Evolutionary conservation across 495 filamentous ascomycete genomes (phyloP), one percentile per base, ranked within the genome.

Genomic region (Parmelia sp.): DNA sequence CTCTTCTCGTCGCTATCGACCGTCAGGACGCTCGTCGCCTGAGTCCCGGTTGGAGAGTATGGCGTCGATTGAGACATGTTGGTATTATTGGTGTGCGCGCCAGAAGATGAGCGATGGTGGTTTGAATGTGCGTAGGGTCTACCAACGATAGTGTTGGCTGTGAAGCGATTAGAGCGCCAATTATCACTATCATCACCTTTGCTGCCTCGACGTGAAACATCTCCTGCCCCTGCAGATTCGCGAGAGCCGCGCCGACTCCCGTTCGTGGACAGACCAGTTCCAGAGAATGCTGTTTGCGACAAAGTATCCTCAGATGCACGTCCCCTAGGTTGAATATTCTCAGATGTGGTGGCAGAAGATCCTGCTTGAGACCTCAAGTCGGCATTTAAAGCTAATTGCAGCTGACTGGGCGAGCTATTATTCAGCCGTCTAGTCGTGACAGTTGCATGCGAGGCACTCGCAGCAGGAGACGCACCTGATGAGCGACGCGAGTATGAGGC

Each of bases 21-120:
- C 17, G 77, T 77, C 33, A 83, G 69, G 55, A 81, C 75, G 66
- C 81, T 83, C 9, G 81, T 80, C 19, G 79, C 81, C 62, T 82
- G 80, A 25, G 80, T 83, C 12, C 75, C 75, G 4, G 80, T 80
- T 21, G 81, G 82, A 9, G 69, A 71, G 51, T 69, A 71, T 17
- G 69, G 69, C 10, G 51, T 66, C 47, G 55, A 67, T 53, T 71
- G 69, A 76, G 77, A 17, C 75, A 74, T 5, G 76, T 75, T 75
- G 75, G 77, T 65, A 66, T 68, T 49, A 71, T 65, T 71, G 25
- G 69, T 71, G 61, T 71, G 69, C 23, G 67, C 69, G 5, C 69
- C 69, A 35, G 69, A 71, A 36, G 69, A 71, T 9, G 70, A 64
- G 21, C 69, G 69, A 45, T 71, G 60, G 39, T 67, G 69, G 21